Evolutionary conservation across 192 early-diverging fungal genomes (phyloP).

Genomic region (Coemansia sp.): DNA sequence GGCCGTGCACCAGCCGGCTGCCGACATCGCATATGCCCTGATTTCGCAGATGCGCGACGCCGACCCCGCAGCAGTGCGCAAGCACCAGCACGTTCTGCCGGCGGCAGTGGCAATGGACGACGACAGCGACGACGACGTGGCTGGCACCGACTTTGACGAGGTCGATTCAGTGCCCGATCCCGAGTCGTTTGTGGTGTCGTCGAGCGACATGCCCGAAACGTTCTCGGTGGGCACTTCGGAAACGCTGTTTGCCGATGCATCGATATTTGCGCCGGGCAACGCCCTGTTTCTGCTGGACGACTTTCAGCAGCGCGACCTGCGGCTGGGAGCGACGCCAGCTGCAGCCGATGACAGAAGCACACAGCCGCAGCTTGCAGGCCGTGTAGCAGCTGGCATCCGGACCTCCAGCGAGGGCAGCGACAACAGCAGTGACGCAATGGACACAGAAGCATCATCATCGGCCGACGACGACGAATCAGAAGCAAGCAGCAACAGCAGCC

Average conservation of each 20-base stretch:
- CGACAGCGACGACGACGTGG: conserved; percentile 17
- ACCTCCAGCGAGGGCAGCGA: not conserved
- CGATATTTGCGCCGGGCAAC: conserved; percentile 45
- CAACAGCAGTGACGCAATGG: conserved; percentile 1
- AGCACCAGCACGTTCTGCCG: conserved; percentile 13
- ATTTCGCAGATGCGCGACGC: conserved; percentile 35
- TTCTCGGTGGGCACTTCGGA: conserved; percentile 44
- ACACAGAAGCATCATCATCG: conserved; percentile 9
- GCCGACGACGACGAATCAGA: conserved; percentile 7
- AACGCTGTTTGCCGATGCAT: conserved; percentile 47
- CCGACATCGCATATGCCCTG: conserved; percentile 45
- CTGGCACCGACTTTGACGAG: conserved; percentile 37
- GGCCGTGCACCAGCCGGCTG: conserved; percentile 32
- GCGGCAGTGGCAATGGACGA: conserved; percentile 19
- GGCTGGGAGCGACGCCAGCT: not conserved
- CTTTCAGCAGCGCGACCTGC: conserved; percentile 12
- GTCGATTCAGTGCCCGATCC: conserved; percentile 51
- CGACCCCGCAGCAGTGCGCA: conserved; percentile 6
- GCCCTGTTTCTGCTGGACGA: conserved; percentile 44
- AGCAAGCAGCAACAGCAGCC: not conserved
- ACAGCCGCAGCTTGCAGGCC: not conserved
- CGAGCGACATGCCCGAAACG: conserved; percentile 42
- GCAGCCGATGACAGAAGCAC: not conserved
- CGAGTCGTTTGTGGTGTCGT: conserved; percentile 53
- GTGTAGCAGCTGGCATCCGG: too few relatives aligned